Evolutionary conservation across 176 grass and related monocot genomes (phyloP), one percentile per base, ranked within the genome.

Genomic region (Echinochloa phyllopogon): DNA sequence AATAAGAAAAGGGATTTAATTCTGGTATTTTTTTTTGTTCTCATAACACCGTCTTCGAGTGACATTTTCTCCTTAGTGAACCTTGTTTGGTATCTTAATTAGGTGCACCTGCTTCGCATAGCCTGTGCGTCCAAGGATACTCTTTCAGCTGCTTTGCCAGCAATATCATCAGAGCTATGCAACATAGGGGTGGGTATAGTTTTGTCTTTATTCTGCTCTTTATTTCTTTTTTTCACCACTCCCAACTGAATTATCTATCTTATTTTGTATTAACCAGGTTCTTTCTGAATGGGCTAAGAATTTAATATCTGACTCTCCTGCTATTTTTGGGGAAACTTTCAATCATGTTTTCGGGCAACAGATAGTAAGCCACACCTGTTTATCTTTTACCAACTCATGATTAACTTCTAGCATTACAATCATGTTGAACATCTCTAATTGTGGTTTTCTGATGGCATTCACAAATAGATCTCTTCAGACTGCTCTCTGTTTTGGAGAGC

Each of bases 261-360:
- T 43, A 66, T 47, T 81, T 65, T n/a, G 47, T 60, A 50, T 90
- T 81, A 45, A 83, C 44, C 77, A 98, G 96, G 57, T 98, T 75
- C 93, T 98, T 82, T 93, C 96, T 45, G 91, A 95, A 87, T 95
- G 93, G 93, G 93, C 96, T 82, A 95, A 78, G 53, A 62, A 92
- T 95, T 95, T 98, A 91, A 75, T 93, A 85, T 87, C 89, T 83
- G 87, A 86, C 68, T 82, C 91, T 82, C 65, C 91, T 76, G 33
- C 67, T 79, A 78, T 87, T 65, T 95, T 95, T 79, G 84, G 74
- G 18, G 77, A 95, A 90, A 85, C 89, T 73, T 95, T 98, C 61
- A 80, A 86, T 87, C 61, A 88, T 74, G 66, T 84, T 83, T 98
- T 98, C 73, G 87, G 79, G 81, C 72, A 90, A 61, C 85, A 94